Conservation (phyloP, 2,329 filamentous ascomycete species). For the Leptographium wingfieldii region DNA sequence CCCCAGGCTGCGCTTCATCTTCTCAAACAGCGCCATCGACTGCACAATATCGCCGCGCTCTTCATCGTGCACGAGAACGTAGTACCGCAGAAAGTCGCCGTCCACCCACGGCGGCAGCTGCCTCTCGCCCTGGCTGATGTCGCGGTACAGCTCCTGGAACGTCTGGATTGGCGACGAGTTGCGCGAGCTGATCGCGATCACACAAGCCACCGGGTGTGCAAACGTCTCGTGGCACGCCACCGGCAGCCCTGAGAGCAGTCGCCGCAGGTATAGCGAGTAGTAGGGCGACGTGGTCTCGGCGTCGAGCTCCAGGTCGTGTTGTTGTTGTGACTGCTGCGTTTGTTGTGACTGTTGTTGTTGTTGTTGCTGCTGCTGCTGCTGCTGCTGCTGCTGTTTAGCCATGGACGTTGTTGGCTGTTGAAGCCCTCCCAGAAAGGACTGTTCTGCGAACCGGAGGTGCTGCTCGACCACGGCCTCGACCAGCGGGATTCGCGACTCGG, state of each 20-base stretch:
- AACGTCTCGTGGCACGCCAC: conserved; percentile 84
- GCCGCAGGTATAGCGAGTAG: conserved; percentile 73
- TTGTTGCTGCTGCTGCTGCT: conserved; percentile 21
- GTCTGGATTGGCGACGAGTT: conserved; percentile 77
- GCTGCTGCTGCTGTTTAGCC: conserved; percentile 1
- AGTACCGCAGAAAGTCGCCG: conserved; percentile 86
- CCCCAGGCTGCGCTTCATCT: conserved; percentile 98
- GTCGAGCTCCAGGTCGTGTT: conserved; percentile 26
- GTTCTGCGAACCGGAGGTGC: conserved; percentile 66
- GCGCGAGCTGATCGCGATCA: conserved; percentile 89
- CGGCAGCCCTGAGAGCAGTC: conserved; percentile 67
- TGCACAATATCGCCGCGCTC: conserved; percentile 85
- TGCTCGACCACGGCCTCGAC: conserved; percentile 72
- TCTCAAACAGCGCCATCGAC: conserved; percentile 83
- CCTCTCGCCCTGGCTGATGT: conserved; percentile 66
- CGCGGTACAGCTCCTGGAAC: conserved; percentile 68
- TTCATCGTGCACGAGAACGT: conserved; percentile 92
- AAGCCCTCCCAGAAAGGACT: conserved; percentile 29
- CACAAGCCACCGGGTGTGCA: conserved; percentile 82
- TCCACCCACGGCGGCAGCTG: conserved; percentile 76
- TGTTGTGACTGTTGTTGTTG: conserved; percentile 11
- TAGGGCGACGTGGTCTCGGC: conserved; percentile 56
- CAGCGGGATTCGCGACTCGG: conserved; percentile 42
- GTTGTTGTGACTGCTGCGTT: conserved; percentile 14
- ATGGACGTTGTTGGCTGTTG: conserved; percentile 25